phyloP scores from a whole-genome alignment of 306 rosid genomes.

The Potentilla sterilis region DNA sequence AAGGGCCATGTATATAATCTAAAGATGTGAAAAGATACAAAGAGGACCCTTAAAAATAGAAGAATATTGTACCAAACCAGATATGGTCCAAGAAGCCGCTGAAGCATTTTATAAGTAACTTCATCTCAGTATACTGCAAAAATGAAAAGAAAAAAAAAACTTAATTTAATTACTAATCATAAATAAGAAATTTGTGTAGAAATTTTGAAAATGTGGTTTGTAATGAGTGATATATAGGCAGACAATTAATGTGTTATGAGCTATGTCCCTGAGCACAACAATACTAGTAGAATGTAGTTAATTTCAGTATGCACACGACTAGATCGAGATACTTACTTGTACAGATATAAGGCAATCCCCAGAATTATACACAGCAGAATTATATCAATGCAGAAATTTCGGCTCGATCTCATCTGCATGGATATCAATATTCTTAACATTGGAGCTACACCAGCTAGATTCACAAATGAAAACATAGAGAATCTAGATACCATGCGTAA shows the following conservation, averaged over 20 bases:
- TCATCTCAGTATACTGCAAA: slow-evolving; percentile 59
- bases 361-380: slow-evolving; percentile 71
- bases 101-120: slow-evolving; percentile 23
- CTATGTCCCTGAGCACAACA: too few relatives aligned
- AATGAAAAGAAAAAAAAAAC: slow-evolving; percentile 4
- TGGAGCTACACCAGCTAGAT: slow-evolving; percentile 12
- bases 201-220: too few relatives aligned
- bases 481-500: background rate
- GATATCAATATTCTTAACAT: slow-evolving; percentile 25
- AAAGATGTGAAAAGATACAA: slow-evolving; percentile 16
- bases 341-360: slow-evolving; percentile 61
- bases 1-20: background rate
- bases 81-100: slow-evolving; percentile 17
- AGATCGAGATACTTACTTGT: slow-evolving; percentile 51
- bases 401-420: slow-evolving; percentile 75
- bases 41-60: slow-evolving; percentile 22
- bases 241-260: too few relatives aligned
- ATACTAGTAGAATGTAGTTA: too few relatives aligned
- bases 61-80: slow-evolving; percentile 25
- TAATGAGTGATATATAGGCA: too few relatives aligned
- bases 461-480: slow-evolving; percentile 1
- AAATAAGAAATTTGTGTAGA: too few relatives aligned
- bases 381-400: slow-evolving; percentile 86
- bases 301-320: background rate
- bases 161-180: too few relatives aligned